Evolutionary conservation across 768 basidiomycete species (phyloP).

Genomic region (Trametes coccinea): DNA sequence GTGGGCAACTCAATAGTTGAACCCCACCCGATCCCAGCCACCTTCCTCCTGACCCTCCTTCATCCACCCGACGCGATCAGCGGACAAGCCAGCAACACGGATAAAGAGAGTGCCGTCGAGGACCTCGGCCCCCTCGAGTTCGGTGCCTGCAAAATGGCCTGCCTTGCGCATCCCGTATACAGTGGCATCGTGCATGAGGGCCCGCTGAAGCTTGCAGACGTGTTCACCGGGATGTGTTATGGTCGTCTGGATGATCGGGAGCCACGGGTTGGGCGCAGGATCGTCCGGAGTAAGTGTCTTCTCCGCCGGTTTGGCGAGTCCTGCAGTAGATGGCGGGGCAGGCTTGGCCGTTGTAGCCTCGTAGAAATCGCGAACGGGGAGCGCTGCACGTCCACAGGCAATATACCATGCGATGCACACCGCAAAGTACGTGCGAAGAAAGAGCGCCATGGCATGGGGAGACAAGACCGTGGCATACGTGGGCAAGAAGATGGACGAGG

Average conservation of each 20-base stretch:
- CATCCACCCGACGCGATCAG: conserved; percentile 42
- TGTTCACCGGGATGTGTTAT: conserved; percentile 63
- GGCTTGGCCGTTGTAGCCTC: conserved; percentile 23
- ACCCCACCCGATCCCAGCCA: conserved; percentile 32
- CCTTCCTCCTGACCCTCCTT: conserved; percentile 35
- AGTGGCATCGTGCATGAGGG: conserved; percentile 46
- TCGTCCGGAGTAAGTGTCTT: conserved; percentile 36
- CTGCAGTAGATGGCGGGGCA: conserved; percentile 26
- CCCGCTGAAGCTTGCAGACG: conserved; percentile 49
- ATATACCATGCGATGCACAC: conserved; percentile 55
- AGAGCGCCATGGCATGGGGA: conserved; percentile 45
- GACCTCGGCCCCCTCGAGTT: conserved; percentile 49
- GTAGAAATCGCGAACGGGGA: conserved; percentile 55
- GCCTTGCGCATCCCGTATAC: conserved; percentile 44
- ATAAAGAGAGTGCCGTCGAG: conserved; percentile 68
- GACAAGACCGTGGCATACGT: conserved; percentile 41
- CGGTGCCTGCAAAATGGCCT: conserved; percentile 33
- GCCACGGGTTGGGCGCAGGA: conserved; percentile 58
- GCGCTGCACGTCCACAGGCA: conserved; percentile 51
- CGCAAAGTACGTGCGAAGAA: conserved; percentile 62
- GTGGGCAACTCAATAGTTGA: conserved; percentile 25
- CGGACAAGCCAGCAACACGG: conserved; percentile 53
- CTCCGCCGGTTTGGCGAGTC: conserved; percentile 26
- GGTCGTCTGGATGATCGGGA: conserved; percentile 51
- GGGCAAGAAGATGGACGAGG: conserved; percentile 62